Base-by-base conservation (phyloP, 2,329 filamentous ascomycete genomes). In the Simplicillium aogashimaense region DNA sequence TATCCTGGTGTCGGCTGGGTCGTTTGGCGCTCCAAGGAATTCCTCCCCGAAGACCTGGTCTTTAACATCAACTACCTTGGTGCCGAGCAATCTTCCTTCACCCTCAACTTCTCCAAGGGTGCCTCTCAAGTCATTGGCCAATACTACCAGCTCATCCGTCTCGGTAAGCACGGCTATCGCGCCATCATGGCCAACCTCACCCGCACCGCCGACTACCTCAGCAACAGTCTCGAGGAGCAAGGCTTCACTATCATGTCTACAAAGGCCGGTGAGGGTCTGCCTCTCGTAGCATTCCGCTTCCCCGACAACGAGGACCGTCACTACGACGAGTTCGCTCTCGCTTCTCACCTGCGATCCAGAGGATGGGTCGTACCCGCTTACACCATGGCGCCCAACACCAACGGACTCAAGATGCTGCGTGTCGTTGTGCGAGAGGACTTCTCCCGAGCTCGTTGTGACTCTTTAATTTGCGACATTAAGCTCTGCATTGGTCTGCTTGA, bases 21-120 rank as follows among this genome's bases (percentile, higher is more conserved):
- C 10, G 71, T 95, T 49, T 95, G 89, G 88, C 79, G 89, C 36
- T 76, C 79, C 31, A 76, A 86, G 38, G 82, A 92, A 59, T 92
- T 73, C 63, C 74, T 95, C 3, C 90, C 90, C 7, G 74, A 90
- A 57, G 89, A 95, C 55, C 80, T 95, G 16, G 87, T 97, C 53
- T 97, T 97, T 77, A 95, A 95, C 73, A 95, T 97, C 75, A 95
- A 95, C 74, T 97, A 97, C 66, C 82, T 95, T 6, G 90, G 90
- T 37, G 89, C 90, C 10, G 87, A 95, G 57, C 90, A 97, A 60
- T 83, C 88, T 2, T 95, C 87, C 3, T 95, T 95, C 67, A 95
- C 90, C 0, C 78, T 97, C 44, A 97, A 97, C 72, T 97, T 97
- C 70, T 94, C 86, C 57, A 94, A 95, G 61, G 89, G 89, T 42